Conservation (phyloP, 179 eudicot species). For the Camellia oleifera region DNA sequence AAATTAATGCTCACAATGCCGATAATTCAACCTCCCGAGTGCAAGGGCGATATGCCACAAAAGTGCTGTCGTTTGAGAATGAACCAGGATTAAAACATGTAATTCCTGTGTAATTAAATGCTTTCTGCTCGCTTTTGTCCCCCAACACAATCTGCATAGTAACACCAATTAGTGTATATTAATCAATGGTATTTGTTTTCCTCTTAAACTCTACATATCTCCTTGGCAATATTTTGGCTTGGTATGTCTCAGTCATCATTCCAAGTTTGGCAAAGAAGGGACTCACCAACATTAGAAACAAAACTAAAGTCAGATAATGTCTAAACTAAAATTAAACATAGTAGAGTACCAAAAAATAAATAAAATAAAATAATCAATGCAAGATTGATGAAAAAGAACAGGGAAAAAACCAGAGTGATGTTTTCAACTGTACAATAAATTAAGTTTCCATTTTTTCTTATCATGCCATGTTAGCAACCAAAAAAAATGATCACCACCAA, state of each 20-base stretch:
- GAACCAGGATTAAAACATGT: constrained; percentile 98
- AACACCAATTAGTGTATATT: constrained; percentile 8
- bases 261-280: not conserved
- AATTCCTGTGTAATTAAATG: constrained; percentile 68
- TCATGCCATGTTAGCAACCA: not conserved
- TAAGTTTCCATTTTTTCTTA: not conserved
- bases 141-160: constrained; percentile 75
- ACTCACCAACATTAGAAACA: not conserved
- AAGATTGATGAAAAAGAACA: not conserved
- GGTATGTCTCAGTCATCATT: not conserved
- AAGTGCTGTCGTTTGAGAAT: constrained; percentile 74
- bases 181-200: not conserved
- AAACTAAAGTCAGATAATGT: not conserved
- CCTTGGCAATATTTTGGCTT: not conserved
- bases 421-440: not conserved
- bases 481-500: not conserved
- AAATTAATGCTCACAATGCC: constrained; percentile 30
- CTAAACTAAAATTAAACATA: not conserved
- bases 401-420: not conserved
- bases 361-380: not conserved
- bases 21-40: constrained; percentile 80
- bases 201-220: not conserved
- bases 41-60: constrained; percentile 86
- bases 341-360: not conserved
- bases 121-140: constrained; percentile 85